phyloP scores from a whole-genome alignment of 1,284 basidiomycete genomes.

The Singerocomus inundabilis region DNA sequence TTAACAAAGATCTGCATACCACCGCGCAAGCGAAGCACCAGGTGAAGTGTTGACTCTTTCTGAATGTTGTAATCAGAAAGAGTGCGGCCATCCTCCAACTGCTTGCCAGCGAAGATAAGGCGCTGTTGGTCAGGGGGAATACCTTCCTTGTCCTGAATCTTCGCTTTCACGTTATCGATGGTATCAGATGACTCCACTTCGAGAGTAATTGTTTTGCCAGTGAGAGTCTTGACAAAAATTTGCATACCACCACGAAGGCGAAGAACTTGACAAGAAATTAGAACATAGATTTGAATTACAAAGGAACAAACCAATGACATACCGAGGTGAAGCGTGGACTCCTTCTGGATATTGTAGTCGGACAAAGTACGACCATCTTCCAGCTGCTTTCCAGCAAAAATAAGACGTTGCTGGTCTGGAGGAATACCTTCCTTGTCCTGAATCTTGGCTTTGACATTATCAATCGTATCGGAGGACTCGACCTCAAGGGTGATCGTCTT shows the following conservation, averaged over 20 bases:
- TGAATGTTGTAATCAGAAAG: too few relatives aligned
- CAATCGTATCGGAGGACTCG: too few relatives aligned
- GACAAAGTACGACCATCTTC: too few relatives aligned
- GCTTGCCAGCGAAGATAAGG: too few relatives aligned
- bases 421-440: slow-evolving; percentile 38
- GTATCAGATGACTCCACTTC: slow-evolving; percentile 90
- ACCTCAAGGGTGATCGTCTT: slow-evolving; percentile 99
- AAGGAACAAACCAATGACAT: background rate
- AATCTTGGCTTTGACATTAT: too few relatives aligned
- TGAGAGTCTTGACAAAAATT: slow-evolving; percentile 74
- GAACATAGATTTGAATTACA: rapidly evolving
- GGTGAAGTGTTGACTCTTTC: slow-evolving; percentile 62
- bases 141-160: too few relatives aligned
- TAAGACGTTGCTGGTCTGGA: too few relatives aligned
- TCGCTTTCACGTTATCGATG: too few relatives aligned
- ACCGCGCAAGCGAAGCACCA: slow-evolving; percentile 50
- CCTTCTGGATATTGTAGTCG: too few relatives aligned
- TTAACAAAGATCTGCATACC: slow-evolving; percentile 73
- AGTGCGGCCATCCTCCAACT: too few relatives aligned
- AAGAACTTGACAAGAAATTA: slow-evolving; percentile 42
- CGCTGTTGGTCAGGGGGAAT: too few relatives aligned
- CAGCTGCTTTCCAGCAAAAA: too few relatives aligned
- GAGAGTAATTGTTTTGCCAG: slow-evolving; percentile 84
- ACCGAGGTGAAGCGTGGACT: slow-evolving; percentile 67
- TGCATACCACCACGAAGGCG: slow-evolving; percentile 74